Evolutionary conservation across 441 rosid species (phyloP), one percentile per base, ranked within the genome.

Genomic region (Pelargonium myrrhifolium): DNA sequence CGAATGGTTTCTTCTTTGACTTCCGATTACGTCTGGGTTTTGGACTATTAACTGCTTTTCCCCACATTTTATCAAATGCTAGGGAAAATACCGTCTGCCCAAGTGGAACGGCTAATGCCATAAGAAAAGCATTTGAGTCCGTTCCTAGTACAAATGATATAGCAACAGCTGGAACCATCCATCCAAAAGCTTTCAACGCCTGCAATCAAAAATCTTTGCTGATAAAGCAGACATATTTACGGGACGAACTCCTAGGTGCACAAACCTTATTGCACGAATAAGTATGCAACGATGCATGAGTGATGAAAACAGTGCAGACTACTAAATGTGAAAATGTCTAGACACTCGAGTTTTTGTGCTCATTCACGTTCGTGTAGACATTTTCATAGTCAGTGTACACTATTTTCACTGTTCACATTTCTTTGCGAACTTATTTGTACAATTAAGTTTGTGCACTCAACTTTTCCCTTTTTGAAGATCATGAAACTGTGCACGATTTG

Each of bases 101-200:
- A 15, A 93, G 67, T 18, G 99, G 99, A 76, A 90, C 89, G 0
- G 86, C 98, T 75, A 87, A 76, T 66, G 96, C 97, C 96, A 90
- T 91, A 60, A 91, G 42, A 62, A 93, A 84, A 3, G 93, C 89
- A 76, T 85, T 84, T 63, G 94, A 78, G 45, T 87, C 89, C 12
- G 89, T 88, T 75, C 95, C 95, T 3, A 91, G 73, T 66, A 93
- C 74, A 74, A 84, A 69, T 0, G 96, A 85, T 71, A 89, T 67
- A 43, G 79, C 87, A 3, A 91, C 70, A 15, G 97, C 96, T 0
- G 95, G 95, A 71, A 93, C 62, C 85, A 86, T 89, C 97, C 92
- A 91, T 11, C 93, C 94, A 65, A 86, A 76, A 66, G 88, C 79
- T 80, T 80, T 76, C 58, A 90, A 67, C 22, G 85, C 71, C 99